These are phyloP conservation scores for Fomitopsis palustris DNA, from an alignment of 1,284 basidiomycete genomes.

Conservation along the genomic window DNA sequence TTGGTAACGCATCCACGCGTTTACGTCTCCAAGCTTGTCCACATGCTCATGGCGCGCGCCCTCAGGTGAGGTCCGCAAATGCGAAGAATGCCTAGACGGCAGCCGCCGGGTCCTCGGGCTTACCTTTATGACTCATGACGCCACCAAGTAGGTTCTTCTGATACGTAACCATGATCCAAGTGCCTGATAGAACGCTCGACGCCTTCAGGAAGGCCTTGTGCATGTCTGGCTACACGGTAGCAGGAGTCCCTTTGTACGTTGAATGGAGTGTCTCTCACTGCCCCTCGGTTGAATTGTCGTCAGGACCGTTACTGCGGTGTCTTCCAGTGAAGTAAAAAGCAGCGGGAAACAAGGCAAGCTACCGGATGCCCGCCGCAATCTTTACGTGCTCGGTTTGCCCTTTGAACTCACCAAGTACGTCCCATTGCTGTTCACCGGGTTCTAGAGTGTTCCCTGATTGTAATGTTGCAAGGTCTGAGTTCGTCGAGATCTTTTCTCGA, in stretches of 20 bases:
- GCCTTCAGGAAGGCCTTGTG: constrained; percentile 54
- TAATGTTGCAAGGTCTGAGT: constrained; percentile 45
- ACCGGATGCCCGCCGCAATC: constrained; percentile 62
- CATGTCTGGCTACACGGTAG: constrained; percentile 63
- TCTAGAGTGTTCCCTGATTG: background rate
- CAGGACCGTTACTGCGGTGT: constrained; percentile 33
- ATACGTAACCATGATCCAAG: background rate
- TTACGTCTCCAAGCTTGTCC: background rate
- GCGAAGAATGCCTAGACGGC: constrained; percentile 34
- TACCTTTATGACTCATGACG: constrained; percentile 46
- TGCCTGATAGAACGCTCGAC: background rate
- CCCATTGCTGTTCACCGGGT: background rate
- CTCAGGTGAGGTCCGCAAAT: constrained; percentile 46
- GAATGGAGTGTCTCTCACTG: background rate
- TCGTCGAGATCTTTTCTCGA: constrained; percentile 54
- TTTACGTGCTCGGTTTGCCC: constrained; percentile 76
- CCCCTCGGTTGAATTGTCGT: constrained; percentile 13
- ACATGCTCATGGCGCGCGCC: constrained; percentile 1
- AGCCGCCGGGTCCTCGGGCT: constrained; percentile 44
- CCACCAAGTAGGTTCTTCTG: constrained; percentile 37
- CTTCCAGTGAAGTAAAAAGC: constrained; percentile 17
- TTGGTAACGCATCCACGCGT: constrained; percentile 37
- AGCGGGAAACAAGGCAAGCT: constrained; percentile 25
- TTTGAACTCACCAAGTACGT: constrained; percentile 72
- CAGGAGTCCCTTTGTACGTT: constrained; percentile 52